These are phyloP conservation scores for Kodamaea neixiangensis DNA, from an alignment of 805 yeast genomes.

Conservation along the genomic window DNA sequence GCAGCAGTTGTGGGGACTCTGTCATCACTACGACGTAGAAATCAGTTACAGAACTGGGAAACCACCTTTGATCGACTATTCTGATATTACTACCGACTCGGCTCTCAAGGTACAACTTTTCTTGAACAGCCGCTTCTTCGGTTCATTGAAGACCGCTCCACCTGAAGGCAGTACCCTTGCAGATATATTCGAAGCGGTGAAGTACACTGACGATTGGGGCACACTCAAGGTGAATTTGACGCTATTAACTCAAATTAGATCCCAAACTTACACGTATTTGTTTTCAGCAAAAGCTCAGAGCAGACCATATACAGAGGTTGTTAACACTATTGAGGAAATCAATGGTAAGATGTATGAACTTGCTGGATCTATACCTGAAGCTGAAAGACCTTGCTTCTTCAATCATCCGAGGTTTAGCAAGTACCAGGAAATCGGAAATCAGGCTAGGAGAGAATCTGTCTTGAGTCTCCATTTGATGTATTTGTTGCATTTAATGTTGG, in stretches of 20 bases:
- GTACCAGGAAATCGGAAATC: not conserved
- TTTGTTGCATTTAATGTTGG: constrained; percentile 38
- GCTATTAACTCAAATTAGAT: constrained; percentile 27
- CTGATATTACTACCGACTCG: constrained; percentile 27
- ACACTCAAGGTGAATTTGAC: constrained; percentile 10
- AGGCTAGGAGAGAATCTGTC: constrained; percentile 15
- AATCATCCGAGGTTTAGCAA: constrained; percentile 32
- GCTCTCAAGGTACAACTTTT: not conserved
- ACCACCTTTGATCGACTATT: constrained; percentile 37
- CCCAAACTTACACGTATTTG: constrained; percentile 30
- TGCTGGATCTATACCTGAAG: constrained; percentile 19
- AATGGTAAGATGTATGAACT: constrained; percentile 32
- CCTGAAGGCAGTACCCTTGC: not conserved
- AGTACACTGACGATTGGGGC: not conserved
- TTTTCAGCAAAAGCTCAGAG: constrained; percentile 32
- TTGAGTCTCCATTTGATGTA: constrained; percentile 30
- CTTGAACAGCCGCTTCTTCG: not conserved
- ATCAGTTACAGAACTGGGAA: constrained; percentile 40
- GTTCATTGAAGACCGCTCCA: not conserved
- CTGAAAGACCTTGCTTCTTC: constrained; percentile 31
- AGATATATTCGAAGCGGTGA: not conserved
- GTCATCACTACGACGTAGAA: constrained; percentile 40
- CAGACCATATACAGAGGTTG: constrained; percentile 21
- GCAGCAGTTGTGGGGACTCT: constrained; percentile 38
- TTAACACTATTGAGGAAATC: constrained; percentile 23